phyloP scores from a whole-genome alignment of 805 yeast genomes.

The Starmerella powellii region DNA sequence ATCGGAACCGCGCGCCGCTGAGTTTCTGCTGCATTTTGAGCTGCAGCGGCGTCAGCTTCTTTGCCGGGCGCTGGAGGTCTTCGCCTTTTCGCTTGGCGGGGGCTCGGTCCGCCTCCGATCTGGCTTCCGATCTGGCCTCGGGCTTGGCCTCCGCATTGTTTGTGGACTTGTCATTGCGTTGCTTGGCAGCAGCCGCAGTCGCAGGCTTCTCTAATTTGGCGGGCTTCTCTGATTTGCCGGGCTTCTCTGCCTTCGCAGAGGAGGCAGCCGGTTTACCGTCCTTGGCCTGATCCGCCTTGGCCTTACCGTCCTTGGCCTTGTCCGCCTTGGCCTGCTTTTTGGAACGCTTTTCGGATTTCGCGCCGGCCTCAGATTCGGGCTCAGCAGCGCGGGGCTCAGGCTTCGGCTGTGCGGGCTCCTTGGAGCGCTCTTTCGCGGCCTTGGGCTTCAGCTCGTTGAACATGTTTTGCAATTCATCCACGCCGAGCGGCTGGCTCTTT shows the following conservation, averaged over 20 bases:
- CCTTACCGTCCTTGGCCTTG: slow-evolving; percentile 1
- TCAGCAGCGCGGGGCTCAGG: background rate
- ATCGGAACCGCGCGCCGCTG: slow-evolving; percentile 89
- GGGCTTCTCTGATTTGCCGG: background rate
- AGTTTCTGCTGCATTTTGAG: slow-evolving; percentile 91
- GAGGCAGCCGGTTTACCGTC: no score
- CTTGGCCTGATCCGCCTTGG: background rate
- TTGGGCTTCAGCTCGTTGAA: slow-evolving; percentile 13
- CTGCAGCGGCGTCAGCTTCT: slow-evolving; percentile 70
- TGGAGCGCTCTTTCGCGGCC: background rate
- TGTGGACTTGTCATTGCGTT: no score
- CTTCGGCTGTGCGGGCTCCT: background rate
- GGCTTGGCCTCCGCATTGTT: no score
- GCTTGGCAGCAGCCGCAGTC: no score
- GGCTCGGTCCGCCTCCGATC: no score
- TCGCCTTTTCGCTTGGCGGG: background rate
- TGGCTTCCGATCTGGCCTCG: no score
- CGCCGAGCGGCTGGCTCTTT: slow-evolving; percentile 4
- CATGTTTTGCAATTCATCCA: slow-evolving; percentile 16
- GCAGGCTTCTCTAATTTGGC: no score
- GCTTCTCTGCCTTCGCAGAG: slow-evolving; percentile 1
- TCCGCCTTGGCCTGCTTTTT: background rate
- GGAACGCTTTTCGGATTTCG: background rate
- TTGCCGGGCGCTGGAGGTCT: slow-evolving; percentile 2
- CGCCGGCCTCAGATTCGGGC: background rate